Evolutionary conservation across 2,329 filamentous ascomycete genomes (phyloP).

Genomic region (Cordyceps farinosa): DNA sequence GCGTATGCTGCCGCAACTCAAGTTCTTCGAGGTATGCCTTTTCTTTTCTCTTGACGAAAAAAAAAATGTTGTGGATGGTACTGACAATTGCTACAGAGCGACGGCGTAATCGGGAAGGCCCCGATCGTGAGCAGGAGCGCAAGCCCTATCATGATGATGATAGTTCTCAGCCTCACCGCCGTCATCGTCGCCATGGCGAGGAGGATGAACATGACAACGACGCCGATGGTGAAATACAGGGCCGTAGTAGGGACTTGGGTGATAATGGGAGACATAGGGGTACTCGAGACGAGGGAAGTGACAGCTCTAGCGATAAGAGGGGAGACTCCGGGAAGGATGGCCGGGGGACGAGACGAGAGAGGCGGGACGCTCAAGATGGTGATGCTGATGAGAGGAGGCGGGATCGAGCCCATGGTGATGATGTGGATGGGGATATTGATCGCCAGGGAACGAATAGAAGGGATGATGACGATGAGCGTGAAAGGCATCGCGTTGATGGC

Average conservation of each 20-base stretch:
- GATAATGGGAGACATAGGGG: neutral
- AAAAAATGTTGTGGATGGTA: neutral
- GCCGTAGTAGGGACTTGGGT: neutral
- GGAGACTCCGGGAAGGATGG: neutral
- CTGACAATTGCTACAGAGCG: conserved; percentile 5
- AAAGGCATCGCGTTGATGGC: conserved; percentile 19
- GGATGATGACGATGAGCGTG: conserved; percentile 28
- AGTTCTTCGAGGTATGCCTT: conserved; percentile 67
- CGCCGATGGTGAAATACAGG: conserved; percentile 23
- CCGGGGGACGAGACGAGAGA: neutral
- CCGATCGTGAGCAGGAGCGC: neutral
- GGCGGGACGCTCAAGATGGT: neutral
- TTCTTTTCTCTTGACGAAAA: conserved; percentile 8
- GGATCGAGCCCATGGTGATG: neutral
- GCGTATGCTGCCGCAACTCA: conserved; percentile 78
- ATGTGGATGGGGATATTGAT: conserved; percentile 18
- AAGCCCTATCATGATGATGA: conserved; percentile 29
- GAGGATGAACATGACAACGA: conserved; percentile 27
- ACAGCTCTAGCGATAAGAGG: neutral
- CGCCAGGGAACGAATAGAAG: conserved; percentile 26
- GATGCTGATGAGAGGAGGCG: neutral
- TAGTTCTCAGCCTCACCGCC: conserved; percentile 24
- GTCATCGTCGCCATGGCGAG: conserved; percentile 28
- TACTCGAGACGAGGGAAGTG: neutral
- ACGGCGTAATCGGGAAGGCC: neutral